These are phyloP conservation scores for Penicillium canariense DNA, from an alignment of 495 filamentous ascomycete genomes.

Conservation along the genomic window DNA sequence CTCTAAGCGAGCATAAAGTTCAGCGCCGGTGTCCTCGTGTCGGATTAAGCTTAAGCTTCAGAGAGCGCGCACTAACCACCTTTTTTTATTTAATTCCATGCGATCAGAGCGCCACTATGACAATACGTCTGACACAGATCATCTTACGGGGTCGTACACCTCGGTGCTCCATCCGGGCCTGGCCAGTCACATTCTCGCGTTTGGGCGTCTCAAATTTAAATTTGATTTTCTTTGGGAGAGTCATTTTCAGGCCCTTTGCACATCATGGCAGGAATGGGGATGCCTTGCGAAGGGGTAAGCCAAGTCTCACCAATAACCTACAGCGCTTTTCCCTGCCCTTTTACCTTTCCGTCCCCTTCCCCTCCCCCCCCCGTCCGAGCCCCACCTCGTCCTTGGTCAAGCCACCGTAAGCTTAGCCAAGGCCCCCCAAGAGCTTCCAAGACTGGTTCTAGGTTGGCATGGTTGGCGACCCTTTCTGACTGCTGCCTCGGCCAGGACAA, in stretches of 20 bases:
- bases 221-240: background rate
- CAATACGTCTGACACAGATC: conserved; percentile 29
- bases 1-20: conserved; percentile 48
- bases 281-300: conserved; percentile 23
- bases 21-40: conserved; percentile 44
- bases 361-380: background rate
- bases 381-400: conserved; percentile 13
- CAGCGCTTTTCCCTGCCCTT: conserved; percentile 4
- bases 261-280: conserved; percentile 22
- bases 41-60: conserved; percentile 55
- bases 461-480: background rate
- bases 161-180: background rate
- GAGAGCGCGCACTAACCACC: conserved; percentile 41
- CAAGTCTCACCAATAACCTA: conserved; percentile 19
- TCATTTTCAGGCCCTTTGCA: background rate
- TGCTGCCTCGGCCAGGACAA: background rate
- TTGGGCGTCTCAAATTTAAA: background rate
- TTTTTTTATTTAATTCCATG: conserved; percentile 21
- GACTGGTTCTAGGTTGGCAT: conserved; percentile 1
- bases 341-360: background rate
- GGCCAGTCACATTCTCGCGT: conserved; percentile 10
- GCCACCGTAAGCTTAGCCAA: conserved; percentile 30
- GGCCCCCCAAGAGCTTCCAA: conserved; percentile 21
- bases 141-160: conserved; percentile 7
- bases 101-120: conserved; percentile 40